Base-by-base conservation (phyloP, 768 basidiomycete genomes). In the Dacryopinax primogenitus region DNA sequence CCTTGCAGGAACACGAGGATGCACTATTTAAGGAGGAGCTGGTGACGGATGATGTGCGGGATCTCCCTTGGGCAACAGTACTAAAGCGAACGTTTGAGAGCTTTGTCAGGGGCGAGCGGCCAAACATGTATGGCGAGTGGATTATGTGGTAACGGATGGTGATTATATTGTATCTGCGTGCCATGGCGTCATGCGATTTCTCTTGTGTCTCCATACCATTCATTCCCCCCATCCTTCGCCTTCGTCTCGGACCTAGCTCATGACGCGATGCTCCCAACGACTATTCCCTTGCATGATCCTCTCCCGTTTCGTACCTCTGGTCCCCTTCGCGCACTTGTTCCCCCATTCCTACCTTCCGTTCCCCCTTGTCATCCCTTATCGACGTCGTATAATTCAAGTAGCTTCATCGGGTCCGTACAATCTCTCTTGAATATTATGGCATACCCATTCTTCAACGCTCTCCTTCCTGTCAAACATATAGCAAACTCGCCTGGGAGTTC, bases 111-210 rank as follows among this genome's bases (percentile, higher is more conserved):
- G 90, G 88, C 16, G 95, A 99, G 76, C 77, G 81, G 67, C 92
- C 95, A 11, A 97, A 94, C 74, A 89, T 94, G 89, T 96, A 97
- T 71, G 94, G 93, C 33, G 93, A 97, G 77, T 83, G 80, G 79
- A 69, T 84, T 65, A 69, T 74, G 62, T 83, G 81, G 81, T 79
- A 67, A 73, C 83, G 81, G 15, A 21, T n/a, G 45, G 26, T 26
- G 4, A 32, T 30, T 15, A 13, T 28, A 11, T 62, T 12, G 16
- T 37, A 33, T 62, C 36, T 30, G 18, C 18, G 33, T 62, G 33
- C 21, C 26, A 11, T 51, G 47, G 16, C 47, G 11, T 23, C 47
- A 13, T 28, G 16, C 47, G n/a, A n/a, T n/a, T 23, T 28, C 47
- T 28, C 47, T 28, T 51, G 13, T 23, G 9, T 62, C 62, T 34